Evolutionary conservation across 306 rosid genomes (phyloP).

Genomic region (Acacia crassicarpa): DNA sequence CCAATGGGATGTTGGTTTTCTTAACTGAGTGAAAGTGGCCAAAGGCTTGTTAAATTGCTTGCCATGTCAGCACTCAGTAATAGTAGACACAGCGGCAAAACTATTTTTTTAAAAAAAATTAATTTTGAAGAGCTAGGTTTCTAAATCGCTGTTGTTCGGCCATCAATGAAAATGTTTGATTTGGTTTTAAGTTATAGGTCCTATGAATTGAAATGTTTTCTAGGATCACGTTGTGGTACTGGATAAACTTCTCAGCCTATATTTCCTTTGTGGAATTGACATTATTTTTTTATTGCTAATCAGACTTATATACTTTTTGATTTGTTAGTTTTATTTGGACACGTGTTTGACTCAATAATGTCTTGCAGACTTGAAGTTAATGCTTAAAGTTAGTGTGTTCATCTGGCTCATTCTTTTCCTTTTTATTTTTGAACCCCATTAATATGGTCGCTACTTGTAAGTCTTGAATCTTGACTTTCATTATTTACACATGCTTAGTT

Average conservation of each 20-base stretch:
- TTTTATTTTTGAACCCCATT: neutral
- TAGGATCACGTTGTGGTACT: neutral
- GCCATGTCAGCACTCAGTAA: no score
- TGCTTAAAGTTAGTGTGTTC: neutral
- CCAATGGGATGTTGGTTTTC: no score
- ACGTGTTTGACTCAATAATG: neutral
- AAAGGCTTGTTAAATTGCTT: no score
- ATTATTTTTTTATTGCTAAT: neutral
- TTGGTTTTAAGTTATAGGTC: neutral
- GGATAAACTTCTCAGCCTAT: neutral
- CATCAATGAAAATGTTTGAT: neutral
- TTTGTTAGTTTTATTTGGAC: neutral
- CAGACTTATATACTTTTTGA: neutral
- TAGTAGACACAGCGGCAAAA: neutral
- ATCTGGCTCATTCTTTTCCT: neutral
- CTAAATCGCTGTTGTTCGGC: neutral
- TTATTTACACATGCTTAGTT: no score
- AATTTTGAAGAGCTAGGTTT: neutral
- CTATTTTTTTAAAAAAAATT: no score
- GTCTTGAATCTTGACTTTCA: no score
- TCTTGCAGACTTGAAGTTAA: neutral
- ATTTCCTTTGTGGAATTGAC: constrained; percentile 19
- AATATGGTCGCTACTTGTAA: no score
- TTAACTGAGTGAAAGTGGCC: no score
- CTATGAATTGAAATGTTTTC: constrained; percentile 18